Evolutionary conservation across 1,284 basidiomycete genomes (phyloP).

Genomic region (Porogramme epimiltina): DNA sequence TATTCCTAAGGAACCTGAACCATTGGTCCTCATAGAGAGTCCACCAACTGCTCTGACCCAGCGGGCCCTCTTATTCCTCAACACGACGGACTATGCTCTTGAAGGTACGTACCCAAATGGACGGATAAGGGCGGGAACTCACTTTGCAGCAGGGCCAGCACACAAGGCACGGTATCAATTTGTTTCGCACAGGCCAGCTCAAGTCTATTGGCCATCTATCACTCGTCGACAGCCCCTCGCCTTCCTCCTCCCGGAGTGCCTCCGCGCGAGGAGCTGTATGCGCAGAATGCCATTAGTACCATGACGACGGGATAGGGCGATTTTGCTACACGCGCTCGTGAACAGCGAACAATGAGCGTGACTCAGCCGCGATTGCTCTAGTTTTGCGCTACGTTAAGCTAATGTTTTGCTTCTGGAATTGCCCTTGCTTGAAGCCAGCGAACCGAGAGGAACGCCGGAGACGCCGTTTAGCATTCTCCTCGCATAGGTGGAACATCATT

Average conservation of each 20-base stretch:
- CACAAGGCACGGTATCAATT: slow-evolving; percentile 67
- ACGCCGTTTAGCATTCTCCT: neutral
- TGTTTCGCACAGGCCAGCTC: slow-evolving; percentile 72
- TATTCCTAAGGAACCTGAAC: slow-evolving; percentile 35
- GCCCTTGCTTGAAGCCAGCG: slow-evolving; percentile 63
- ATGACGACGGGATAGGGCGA: slow-evolving; percentile 68
- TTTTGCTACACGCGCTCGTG: slow-evolving; percentile 81
- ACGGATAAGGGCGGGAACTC: neutral
- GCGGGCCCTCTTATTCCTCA: slow-evolving; percentile 77
- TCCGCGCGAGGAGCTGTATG: slow-evolving; percentile 57
- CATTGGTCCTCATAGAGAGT: slow-evolving; percentile 48
- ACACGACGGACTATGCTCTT: slow-evolving; percentile 68
- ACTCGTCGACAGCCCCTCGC: slow-evolving; percentile 47
- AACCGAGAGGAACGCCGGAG: neutral
- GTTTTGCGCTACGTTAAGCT: too few relatives aligned
- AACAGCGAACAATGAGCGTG: slow-evolving; percentile 94
- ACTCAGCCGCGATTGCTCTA: slow-evolving; percentile 36
- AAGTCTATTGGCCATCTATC: slow-evolving; percentile 67
- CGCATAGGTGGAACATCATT: slow-evolving; percentile 78
- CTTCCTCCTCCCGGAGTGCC: slow-evolving; percentile 74
- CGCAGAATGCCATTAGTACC: slow-evolving; percentile 63
- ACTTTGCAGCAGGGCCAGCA: slow-evolving; percentile 53
- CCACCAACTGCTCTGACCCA: slow-evolving; percentile 68
- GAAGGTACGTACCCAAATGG: slow-evolving; percentile 46
- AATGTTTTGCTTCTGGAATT: slow-evolving; percentile 56